A percentile compares a stretch with the other conserved stretches of the same genome.
Conservation (phyloP, 305 asterid genomes). For the Fraxinus greggii region DNA sequence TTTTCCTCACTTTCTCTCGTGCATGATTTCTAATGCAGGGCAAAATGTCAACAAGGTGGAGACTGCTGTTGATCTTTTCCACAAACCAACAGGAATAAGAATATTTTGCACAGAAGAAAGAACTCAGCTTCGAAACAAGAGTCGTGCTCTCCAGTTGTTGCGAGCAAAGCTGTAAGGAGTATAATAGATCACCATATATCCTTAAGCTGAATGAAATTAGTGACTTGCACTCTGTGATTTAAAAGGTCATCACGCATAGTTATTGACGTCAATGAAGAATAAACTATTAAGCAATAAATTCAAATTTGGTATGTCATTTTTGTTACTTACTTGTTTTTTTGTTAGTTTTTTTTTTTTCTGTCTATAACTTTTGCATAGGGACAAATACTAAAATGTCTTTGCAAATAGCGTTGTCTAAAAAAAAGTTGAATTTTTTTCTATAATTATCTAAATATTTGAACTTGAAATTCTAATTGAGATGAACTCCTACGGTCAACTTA, state of each 20-base stretch:
- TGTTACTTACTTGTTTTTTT: not conserved
- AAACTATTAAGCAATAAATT: not conserved
- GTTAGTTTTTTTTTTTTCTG: not conserved
- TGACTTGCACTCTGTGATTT: not conserved
- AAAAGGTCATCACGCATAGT: not conserved
- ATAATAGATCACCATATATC: conserved; percentile 8
- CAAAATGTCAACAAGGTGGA: conserved; percentile 99
- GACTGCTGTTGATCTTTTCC: conserved; percentile 93
- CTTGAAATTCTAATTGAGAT: not conserved
- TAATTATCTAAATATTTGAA: not conserved
- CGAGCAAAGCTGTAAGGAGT: conserved; percentile 83
- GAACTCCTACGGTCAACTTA: not conserved
- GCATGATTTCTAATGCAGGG: conserved; percentile 57
- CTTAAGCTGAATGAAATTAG: conserved; percentile 15
- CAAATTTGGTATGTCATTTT: not conserved
- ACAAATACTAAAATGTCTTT: not conserved
- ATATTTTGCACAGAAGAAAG: conserved; percentile 98
- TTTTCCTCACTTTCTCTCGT: conserved; percentile 14
- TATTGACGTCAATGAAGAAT: not conserved
- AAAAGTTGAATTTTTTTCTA: not conserved
- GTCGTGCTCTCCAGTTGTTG: conserved; percentile 79
- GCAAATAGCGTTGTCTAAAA: not conserved
- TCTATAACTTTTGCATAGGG: not conserved
- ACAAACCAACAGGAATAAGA: conserved; percentile 96
- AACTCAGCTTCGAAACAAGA: conserved; percentile 78